A percentile compares a stretch with the other conserved stretches of the same genome.
These are phyloP conservation scores for Diatrype stigma DNA, from an alignment of 2,329 filamentous ascomycete genomes.

Conservation along the genomic window DNA sequence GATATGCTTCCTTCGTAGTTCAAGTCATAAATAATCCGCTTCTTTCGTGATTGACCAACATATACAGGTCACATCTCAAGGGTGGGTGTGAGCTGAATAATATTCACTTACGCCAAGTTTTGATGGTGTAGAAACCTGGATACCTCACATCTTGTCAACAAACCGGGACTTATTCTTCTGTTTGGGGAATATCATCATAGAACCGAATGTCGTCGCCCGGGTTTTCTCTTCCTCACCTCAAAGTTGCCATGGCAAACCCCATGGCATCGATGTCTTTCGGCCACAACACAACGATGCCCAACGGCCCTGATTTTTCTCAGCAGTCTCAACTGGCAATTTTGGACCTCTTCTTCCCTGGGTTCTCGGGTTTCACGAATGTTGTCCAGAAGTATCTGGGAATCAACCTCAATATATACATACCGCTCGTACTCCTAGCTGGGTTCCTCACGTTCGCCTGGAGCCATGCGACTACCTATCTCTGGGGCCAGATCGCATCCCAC, in stretches of 20 bases:
- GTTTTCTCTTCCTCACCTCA: background rate
- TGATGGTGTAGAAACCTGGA: no score
- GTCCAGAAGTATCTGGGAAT: conserved; percentile 55
- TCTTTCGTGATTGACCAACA: background rate
- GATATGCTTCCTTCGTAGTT: background rate
- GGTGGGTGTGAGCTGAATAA: no score
- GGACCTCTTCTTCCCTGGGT: conserved; percentile 63
- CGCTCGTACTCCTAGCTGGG: conserved; percentile 48
- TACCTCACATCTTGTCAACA: no score
- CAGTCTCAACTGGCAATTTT: conserved; percentile 45
- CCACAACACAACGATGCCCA: background rate
- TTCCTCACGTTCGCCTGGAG: conserved; percentile 46
- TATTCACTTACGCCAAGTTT: no score
- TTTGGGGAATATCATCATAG: background rate
- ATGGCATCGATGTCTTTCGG: conserved; percentile 5
- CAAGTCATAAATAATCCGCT: background rate
- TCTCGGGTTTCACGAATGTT: conserved; percentile 51
- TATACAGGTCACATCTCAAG: no score
- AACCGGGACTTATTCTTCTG: background rate
- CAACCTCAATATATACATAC: conserved; percentile 60
- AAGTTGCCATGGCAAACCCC: conserved; percentile 16
- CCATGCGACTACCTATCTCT: conserved; percentile 48
- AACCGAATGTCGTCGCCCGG: background rate
- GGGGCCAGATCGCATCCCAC: conserved; percentile 44
- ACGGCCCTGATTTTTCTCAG: conserved; percentile 1